These are phyloP conservation scores for Paraphaeosphaeria minitans DNA, from an alignment of 2,329 filamentous ascomycete species.

Conservation along the genomic window DNA sequence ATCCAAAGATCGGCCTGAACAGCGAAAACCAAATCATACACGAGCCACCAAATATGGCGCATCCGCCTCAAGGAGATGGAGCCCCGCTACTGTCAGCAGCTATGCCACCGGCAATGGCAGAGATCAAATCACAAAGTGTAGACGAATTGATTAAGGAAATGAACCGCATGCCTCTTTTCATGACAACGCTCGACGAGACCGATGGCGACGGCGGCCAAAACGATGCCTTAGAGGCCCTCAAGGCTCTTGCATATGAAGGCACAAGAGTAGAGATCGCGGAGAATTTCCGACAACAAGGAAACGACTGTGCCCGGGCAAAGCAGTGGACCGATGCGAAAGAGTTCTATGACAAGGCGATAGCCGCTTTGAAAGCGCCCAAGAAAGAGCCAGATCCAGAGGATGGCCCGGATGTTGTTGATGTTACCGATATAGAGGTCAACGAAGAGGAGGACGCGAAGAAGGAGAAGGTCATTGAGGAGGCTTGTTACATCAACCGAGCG, in stretches of 20 bases:
- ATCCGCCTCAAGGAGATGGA: constrained; percentile 15
- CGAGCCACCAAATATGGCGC: constrained; percentile 22
- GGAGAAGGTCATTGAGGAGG: constrained; percentile 71
- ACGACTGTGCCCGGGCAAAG: constrained; percentile 78
- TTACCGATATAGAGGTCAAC: constrained; percentile 53
- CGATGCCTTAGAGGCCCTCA: constrained; percentile 80
- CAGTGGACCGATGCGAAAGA: constrained; percentile 84
- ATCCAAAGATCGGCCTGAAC: background rate
- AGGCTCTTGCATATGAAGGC: constrained; percentile 91
- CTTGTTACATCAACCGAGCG: constrained; percentile 83
- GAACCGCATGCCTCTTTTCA: constrained; percentile 84
- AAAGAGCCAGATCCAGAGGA: constrained; percentile 49
- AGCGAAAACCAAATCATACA: background rate
- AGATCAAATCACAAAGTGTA: constrained; percentile 59
- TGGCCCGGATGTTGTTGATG: constrained; percentile 40
- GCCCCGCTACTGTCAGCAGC: constrained; percentile 44
- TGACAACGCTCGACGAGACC: constrained; percentile 80
- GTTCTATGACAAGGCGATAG: constrained; percentile 87
- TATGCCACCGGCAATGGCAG: constrained; percentile 64
- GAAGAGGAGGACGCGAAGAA: constrained; percentile 64
- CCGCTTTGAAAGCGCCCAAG: constrained; percentile 68
- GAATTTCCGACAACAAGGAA: constrained; percentile 90
- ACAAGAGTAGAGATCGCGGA: constrained; percentile 80
- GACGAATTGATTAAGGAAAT: constrained; percentile 68
- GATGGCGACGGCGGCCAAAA: constrained; percentile 72